A percentile compares a stretch with the other conserved stretches of the same genome.
These are phyloP conservation scores for Hymenoscyphus fraxineus DNA, from an alignment of 2,329 filamentous ascomycete species.

Conservation along the genomic window DNA sequence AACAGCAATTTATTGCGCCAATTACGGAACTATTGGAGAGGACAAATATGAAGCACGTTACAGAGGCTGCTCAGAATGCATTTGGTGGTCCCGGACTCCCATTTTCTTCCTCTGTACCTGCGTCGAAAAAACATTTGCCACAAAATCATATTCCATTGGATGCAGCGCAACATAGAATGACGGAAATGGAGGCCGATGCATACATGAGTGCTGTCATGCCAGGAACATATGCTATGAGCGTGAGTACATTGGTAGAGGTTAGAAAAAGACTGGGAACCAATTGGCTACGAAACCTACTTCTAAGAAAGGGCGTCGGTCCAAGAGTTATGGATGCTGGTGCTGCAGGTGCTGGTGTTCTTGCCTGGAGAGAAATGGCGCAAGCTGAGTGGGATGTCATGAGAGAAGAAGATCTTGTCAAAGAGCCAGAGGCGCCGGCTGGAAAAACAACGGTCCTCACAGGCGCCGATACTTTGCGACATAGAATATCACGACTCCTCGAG, in stretches of 20 bases:
- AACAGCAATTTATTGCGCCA: slow-evolving; percentile 64
- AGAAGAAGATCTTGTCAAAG: slow-evolving; percentile 44
- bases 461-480: slow-evolving; percentile 68
- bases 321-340: slow-evolving; percentile 71
- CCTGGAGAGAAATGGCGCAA: slow-evolving; percentile 72
- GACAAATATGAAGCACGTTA: slow-evolving; percentile 70
- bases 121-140: slow-evolving; percentile 48
- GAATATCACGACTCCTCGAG: slow-evolving; percentile 72
- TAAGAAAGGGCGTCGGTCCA: slow-evolving; percentile 51
- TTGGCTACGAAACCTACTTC: slow-evolving; percentile 65
- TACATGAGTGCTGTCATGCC: slow-evolving; percentile 69
- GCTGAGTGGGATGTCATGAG: slow-evolving; percentile 76
- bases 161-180: slow-evolving; percentile 63
- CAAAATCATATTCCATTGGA: slow-evolving; percentile 64
- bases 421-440: slow-evolving; percentile 55
- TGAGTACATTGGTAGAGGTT: slow-evolving; percentile 67
- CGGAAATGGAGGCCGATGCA: slow-evolving; percentile 69
- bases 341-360: slow-evolving; percentile 68
- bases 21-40: slow-evolving; percentile 65
- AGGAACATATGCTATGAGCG: slow-evolving; percentile 64
- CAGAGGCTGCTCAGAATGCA: slow-evolving; percentile 63
- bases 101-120: slow-evolving; percentile 69
- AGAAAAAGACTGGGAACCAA: slow-evolving; percentile 66
- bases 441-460: slow-evolving; percentile 79
- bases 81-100: slow-evolving; percentile 78